phyloP scores from a whole-genome alignment of 164 flowering plant species.

The Malania oleifera region DNA sequence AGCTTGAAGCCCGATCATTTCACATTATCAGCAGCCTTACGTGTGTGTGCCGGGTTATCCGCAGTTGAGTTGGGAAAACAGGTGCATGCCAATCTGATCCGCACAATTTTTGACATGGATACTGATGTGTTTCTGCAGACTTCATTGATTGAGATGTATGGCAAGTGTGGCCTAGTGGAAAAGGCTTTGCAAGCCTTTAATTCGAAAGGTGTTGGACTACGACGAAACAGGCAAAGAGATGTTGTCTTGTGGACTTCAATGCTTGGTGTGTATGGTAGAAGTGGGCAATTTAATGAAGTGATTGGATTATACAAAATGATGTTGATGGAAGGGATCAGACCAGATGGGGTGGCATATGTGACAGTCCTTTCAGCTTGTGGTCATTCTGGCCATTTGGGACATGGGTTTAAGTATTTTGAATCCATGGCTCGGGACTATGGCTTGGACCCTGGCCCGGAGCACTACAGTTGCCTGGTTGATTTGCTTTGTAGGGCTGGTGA shows the following conservation, averaged over 20 bases:
- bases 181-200: constrained; percentile 48
- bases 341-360: constrained; percentile 58
- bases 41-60: constrained; percentile 49
- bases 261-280: constrained; percentile 57
- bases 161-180: constrained; percentile 57
- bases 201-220: constrained; percentile 23
- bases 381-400: constrained; percentile 56
- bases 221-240: constrained; percentile 31
- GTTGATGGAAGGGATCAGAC: constrained; percentile 46
- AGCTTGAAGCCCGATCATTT: constrained; percentile 41
- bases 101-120: constrained; percentile 19
- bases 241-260: constrained; percentile 80
- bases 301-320: constrained; percentile 40
- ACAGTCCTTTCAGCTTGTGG: constrained; percentile 71
- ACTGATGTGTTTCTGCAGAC: constrained; percentile 53
- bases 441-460: constrained; percentile 49
- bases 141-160: constrained; percentile 80
- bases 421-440: constrained; percentile 49
- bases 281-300: constrained; percentile 50
- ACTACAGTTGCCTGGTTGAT: constrained; percentile 69
- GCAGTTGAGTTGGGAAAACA: constrained; percentile 53
- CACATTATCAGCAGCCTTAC: constrained; percentile 48
- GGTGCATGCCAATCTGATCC: constrained; percentile 38
- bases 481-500: constrained; percentile 74
- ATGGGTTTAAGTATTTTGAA: constrained; percentile 52